A percentile compares a stretch with the other conserved stretches of the same genome.
Conservation (phyloP, 441 rosid genomes). For the Aquilaria agallochum region DNA sequence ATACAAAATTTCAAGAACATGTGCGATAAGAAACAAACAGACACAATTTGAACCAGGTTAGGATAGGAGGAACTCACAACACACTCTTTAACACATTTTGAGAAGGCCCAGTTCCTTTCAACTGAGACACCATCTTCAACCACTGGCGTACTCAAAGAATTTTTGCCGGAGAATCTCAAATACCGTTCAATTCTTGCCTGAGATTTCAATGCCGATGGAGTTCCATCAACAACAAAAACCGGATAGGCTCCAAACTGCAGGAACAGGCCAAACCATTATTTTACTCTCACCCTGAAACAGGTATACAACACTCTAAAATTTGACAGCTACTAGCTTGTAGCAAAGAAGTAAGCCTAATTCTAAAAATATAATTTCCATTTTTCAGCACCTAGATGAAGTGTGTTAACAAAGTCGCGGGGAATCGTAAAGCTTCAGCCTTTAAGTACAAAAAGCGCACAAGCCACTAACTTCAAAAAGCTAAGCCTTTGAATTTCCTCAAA, state of each 20-base stretch:
- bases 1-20: neutral
- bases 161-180: conserved; percentile 54
- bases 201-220: conserved; percentile 79
- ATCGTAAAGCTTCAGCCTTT: no score
- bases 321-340: neutral
- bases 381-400: neutral
- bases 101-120: conserved; percentile 63
- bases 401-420: no score
- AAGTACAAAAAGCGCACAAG: no score
- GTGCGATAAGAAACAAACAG: neutral
- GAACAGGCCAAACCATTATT: conserved; percentile 11
- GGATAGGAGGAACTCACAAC: conserved; percentile 43
- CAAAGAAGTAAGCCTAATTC: neutral
- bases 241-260: conserved; percentile 87
- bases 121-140: conserved; percentile 47
- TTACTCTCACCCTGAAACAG: neutral
- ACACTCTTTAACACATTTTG: conserved; percentile 64
- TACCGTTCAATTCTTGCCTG: conserved; percentile 58
- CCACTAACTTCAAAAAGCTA: no score
- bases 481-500: no score
- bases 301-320: neutral
- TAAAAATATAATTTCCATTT: neutral
- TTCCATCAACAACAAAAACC: conserved; percentile 81
- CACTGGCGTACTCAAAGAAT: conserved; percentile 29
- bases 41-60: neutral